phyloP scores from a whole-genome alignment of 805 yeast species.

The Metschnikowia arizonensis region DNA sequence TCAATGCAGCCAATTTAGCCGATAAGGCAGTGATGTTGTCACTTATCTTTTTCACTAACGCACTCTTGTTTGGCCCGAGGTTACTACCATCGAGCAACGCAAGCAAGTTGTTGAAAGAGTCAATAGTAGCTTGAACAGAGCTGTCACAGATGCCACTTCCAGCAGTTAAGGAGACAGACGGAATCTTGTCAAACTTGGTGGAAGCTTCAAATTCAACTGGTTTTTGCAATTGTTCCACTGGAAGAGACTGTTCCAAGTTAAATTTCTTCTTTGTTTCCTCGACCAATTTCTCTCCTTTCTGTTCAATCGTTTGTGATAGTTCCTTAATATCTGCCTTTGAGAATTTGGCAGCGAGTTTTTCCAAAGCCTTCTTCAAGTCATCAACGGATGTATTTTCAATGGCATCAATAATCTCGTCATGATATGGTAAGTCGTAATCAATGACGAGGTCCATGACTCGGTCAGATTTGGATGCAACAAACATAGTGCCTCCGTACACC shows the following conservation, averaged over 20 bases:
- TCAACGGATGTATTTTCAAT: slow-evolving; percentile 35
- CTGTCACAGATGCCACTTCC: slow-evolving; percentile 26
- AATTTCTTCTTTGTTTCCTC: slow-evolving; percentile 37
- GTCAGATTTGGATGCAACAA: slow-evolving; percentile 41
- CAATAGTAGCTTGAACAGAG: slow-evolving; percentile 32
- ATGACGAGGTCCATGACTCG: slow-evolving; percentile 42
- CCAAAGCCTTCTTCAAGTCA: slow-evolving; percentile 25
- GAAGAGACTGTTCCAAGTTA: slow-evolving; percentile 20
- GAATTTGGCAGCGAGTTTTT: slow-evolving; percentile 18
- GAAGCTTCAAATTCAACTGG: slow-evolving; percentile 37
- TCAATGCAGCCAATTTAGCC: slow-evolving; percentile 29
- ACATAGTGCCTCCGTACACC: slow-evolving; percentile 38
- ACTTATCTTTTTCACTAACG: slow-evolving; percentile 30
- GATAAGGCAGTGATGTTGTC: slow-evolving; percentile 32
- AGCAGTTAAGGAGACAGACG: slow-evolving; percentile 27
- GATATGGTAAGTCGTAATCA: slow-evolving; percentile 41
- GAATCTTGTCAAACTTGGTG: slow-evolving; percentile 29
- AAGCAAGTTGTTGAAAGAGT: slow-evolving; percentile 38
- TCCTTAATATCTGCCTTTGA: slow-evolving; percentile 31
- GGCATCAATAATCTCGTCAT: slow-evolving; percentile 37
- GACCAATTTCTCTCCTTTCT: slow-evolving; percentile 31
- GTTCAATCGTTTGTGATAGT: slow-evolving; percentile 31
- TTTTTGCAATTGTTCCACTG: slow-evolving; percentile 41
- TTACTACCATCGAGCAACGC: slow-evolving; percentile 30
- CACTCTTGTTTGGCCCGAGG: slow-evolving; percentile 23